Conservation (phyloP, 768 basidiomycete species). For the Crucibulum laeve region DNA sequence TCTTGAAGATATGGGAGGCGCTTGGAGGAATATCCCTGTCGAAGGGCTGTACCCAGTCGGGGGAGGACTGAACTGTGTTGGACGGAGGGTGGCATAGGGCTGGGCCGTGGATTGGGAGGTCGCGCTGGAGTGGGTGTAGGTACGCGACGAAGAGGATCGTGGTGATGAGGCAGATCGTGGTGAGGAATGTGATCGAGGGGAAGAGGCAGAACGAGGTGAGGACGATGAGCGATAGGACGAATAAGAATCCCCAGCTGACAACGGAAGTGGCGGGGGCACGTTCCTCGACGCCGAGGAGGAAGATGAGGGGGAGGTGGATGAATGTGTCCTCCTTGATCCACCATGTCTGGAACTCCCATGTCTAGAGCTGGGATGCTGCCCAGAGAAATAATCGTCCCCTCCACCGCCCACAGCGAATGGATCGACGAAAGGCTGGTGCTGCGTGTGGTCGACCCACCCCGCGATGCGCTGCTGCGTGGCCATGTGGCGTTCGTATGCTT, state of each 20-base stretch:
- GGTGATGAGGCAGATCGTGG: constrained; percentile 4
- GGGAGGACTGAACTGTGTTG: constrained; percentile 2
- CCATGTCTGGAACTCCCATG: constrained; percentile 1
- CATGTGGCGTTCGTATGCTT: constrained; percentile 42
- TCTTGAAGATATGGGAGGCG: background rate
- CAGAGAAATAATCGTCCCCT: constrained; percentile 4
- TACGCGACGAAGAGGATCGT: constrained; percentile 4
- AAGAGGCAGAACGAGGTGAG: too few species aligned
- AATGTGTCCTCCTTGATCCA: too few species aligned
- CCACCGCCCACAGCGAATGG: constrained; percentile 20
- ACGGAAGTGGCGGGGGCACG: too few species aligned
- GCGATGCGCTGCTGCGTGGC: constrained; percentile 45
- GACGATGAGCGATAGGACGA: too few species aligned
- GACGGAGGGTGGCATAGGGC: constrained; percentile 11
- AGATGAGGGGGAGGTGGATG: too few species aligned
- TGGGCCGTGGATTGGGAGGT: constrained; percentile 15
- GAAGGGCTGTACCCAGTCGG: background rate
- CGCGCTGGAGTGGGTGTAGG: constrained; percentile 15
- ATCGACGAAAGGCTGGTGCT: constrained; percentile 15
- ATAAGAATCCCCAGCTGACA: too few species aligned
- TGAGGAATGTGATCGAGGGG: background rate
- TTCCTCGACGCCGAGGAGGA: too few species aligned
- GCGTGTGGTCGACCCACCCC: constrained; percentile 37
- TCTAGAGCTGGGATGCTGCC: constrained; percentile 9
- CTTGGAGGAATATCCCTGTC: too few species aligned